A percentile compares a stretch with the other conserved stretches of the same genome.
phyloP scores from a whole-genome alignment of 169 alveolate genomes.

The Eimeria nieschulzi region DNA sequence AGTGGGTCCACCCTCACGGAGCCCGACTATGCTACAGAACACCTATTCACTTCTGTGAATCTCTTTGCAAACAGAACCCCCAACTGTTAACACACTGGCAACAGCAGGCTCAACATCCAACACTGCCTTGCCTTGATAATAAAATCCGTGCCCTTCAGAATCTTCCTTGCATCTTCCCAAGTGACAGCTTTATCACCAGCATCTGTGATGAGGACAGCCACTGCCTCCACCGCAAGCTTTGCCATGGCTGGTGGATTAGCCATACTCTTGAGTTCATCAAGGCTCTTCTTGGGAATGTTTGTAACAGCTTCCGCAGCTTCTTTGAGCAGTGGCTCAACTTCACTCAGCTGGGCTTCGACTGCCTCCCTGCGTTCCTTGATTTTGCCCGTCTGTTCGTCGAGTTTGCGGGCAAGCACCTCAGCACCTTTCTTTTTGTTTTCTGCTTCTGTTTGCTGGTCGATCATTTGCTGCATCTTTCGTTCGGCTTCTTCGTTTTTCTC shows the following conservation, averaged over 20 bases:
- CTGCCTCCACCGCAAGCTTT: slow-evolving; percentile 95
- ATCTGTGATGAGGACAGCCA: slow-evolving; percentile 87
- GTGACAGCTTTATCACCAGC: slow-evolving; percentile 88
- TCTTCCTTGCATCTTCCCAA: slow-evolving; percentile 95
- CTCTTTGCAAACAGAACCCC: no score
- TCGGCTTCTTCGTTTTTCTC: slow-evolving; percentile 96
- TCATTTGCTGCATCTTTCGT: slow-evolving; percentile 93
- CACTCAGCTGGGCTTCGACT: slow-evolving; percentile 92
- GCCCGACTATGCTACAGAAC: no score
- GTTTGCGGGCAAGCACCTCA: slow-evolving; percentile 88
- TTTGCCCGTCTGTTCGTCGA: slow-evolving; percentile 91
- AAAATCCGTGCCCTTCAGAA: slow-evolving; percentile 91
- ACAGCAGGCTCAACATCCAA: slow-evolving; percentile 87
- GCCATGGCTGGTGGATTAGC: slow-evolving; percentile 96
- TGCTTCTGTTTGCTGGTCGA: slow-evolving; percentile 95
- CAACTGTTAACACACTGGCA: slow-evolving; percentile 76
- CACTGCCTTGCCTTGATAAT: slow-evolving; percentile 89
- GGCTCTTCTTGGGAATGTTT: slow-evolving; percentile 91
- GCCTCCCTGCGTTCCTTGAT: slow-evolving; percentile 89
- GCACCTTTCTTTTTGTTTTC: slow-evolving; percentile 93
- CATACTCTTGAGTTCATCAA: slow-evolving; percentile 90
- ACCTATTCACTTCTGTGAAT: no score
- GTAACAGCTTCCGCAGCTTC: slow-evolving; percentile 96
- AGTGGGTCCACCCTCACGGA: no score
- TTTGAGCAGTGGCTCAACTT: slow-evolving; percentile 95